Percentiles rank a stretch among this genome's conserved stretches.
Conservation (phyloP, 805 yeast species). For the Pichia eremophila region DNA sequence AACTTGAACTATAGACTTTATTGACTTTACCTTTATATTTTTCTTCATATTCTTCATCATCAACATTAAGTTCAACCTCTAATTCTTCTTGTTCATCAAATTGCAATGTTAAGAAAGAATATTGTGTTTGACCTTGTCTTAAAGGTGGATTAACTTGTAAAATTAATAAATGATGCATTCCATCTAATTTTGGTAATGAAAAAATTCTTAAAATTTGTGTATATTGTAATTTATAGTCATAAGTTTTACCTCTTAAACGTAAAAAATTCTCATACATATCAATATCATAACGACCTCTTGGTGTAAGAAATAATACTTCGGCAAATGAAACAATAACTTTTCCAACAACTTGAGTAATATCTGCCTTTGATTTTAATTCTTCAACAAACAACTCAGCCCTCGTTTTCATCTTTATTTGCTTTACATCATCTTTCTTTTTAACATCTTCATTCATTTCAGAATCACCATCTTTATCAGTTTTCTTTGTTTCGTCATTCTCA, state of each 20-base stretch:
- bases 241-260: constrained; percentile 93
- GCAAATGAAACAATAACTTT: constrained; percentile 90
- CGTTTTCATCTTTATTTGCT: constrained; percentile 38
- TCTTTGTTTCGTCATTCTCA: constrained; percentile 15
- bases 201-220: constrained; percentile 84
- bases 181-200: constrained; percentile 90
- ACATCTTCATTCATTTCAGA: constrained; percentile 5
- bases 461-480: constrained; percentile 18
- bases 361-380: constrained; percentile 84
- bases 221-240: constrained; percentile 91
- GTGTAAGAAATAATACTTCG: constrained; percentile 87
- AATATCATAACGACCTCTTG: constrained; percentile 97
- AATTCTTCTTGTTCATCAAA: constrained; percentile 84
- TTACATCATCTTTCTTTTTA: constrained; percentile 14
- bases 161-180: constrained; percentile 76
- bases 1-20: constrained; percentile 63
- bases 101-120: constrained; percentile 86
- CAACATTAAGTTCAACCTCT: constrained; percentile 79
- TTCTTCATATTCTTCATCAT: constrained; percentile 68
- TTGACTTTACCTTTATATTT: constrained; percentile 68
- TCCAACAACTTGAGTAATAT: constrained; percentile 89
- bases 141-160: constrained; percentile 94
- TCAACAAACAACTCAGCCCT: constrained; percentile 86
- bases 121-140: constrained; percentile 96
- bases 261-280: constrained; percentile 84